Evolutionary conservation across 139 green algal species (phyloP).

Genomic region (Chlorella ohadii): DNA sequence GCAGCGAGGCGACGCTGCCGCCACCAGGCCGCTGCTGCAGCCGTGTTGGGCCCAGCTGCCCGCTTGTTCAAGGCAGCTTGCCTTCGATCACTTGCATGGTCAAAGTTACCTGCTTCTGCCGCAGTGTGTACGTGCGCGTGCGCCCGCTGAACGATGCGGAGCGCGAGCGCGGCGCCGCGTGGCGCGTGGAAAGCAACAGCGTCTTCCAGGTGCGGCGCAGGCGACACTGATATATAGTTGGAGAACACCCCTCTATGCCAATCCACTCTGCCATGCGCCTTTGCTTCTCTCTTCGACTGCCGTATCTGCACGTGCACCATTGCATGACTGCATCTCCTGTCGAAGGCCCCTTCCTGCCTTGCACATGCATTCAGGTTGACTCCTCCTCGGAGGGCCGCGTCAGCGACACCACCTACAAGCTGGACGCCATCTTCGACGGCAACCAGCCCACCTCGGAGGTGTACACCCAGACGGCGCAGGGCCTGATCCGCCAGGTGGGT

Average conservation of each 20-base stretch:
- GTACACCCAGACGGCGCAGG: neutral
- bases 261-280: no score
- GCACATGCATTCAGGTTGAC: no score
- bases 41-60: no score
- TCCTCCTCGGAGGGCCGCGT: constrained; percentile 4
- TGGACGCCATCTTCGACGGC: constrained; percentile 86
- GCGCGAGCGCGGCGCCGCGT: constrained; percentile 62
- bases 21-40: neutral
- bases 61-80: no score
- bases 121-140: constrained; percentile 86
- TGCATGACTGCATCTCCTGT: no score
- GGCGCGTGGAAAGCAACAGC: constrained; percentile 72
- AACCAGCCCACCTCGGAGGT: constrained; percentile 49
- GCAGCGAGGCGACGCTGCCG: neutral
- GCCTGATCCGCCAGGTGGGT: constrained; percentile 13
- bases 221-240: no score
- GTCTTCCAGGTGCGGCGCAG: constrained; percentile 42
- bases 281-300: no score
- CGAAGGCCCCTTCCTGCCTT: no score
- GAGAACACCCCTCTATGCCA: no score
- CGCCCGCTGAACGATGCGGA: constrained; percentile 82
- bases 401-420: constrained; percentile 64
- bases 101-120: neutral
- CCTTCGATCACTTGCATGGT: no score
- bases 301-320: no score